A percentile compares a stretch with the other conserved stretches of the same genome.
Evolutionary conservation across 805 yeast species (phyloP).

Genomic region (Blastobotrys terrestris): DNA sequence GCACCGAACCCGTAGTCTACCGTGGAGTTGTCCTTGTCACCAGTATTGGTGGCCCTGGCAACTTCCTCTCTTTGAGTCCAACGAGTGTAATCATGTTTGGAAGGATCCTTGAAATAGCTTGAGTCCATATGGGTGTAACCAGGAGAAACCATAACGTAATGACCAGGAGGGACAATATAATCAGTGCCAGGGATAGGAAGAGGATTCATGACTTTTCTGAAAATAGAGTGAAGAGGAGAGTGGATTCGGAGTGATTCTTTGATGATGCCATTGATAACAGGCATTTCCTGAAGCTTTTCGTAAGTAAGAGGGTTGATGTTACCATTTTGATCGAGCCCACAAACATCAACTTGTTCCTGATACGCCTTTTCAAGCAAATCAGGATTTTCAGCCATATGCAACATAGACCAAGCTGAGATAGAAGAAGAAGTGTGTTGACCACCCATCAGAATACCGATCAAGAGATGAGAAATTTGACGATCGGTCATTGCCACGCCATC

Average conservation of each 20-base stretch:
- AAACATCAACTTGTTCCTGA: conserved; percentile 62
- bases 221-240: conserved; percentile 92
- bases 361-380: conserved; percentile 77
- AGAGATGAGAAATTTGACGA: conserved; percentile 84
- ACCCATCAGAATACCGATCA: conserved; percentile 97
- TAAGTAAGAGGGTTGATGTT: conserved; percentile 57
- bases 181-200: conserved; percentile 73
- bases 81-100: conserved; percentile 73
- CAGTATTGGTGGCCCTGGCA: conserved; percentile 10
- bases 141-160: conserved; percentile 86
- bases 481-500: conserved; percentile 95
- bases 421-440: conserved; percentile 98
- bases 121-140: conserved; percentile 82
- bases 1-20: conserved; percentile 97
- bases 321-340: conserved; percentile 33
- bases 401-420: conserved; percentile 89
- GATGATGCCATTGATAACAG: conserved; percentile 73
- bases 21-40: conserved; percentile 28
- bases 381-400: conserved; percentile 85
- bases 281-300: conserved; percentile 77
- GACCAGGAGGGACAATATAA: conserved; percentile 82
- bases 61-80: conserved; percentile 47
- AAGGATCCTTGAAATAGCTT: conserved; percentile 71
- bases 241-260: conserved; percentile 94
- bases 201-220: conserved; percentile 80